Percentiles rank a stretch among this genome's conserved stretches.
phyloP scores from a whole-genome alignment of 1,139 yeast genomes.

The Yarrowia galli region DNA sequence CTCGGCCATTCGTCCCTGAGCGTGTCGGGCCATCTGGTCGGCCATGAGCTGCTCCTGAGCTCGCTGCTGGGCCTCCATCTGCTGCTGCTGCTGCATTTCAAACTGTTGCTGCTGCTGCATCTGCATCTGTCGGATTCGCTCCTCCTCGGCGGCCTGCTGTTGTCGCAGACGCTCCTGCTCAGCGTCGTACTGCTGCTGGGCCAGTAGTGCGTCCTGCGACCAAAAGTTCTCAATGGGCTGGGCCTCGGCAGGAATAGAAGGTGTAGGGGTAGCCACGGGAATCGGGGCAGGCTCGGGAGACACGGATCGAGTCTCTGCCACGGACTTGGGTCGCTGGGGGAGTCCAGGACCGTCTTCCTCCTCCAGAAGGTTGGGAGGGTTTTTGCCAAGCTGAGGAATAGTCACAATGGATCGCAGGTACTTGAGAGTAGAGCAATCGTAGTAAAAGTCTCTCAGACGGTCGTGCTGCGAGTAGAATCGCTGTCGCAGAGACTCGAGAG shows the following conservation, averaged over 20 bases:
- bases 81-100: conserved; percentile 71
- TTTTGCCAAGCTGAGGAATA: conserved; percentile 78
- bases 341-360: conserved; percentile 58
- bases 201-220: conserved; percentile 53
- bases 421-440: conserved; percentile 86
- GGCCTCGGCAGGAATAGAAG: conserved; percentile 50
- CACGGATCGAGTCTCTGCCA: conserved; percentile 46
- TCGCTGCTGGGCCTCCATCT: conserved; percentile 73
- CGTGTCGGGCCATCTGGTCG: conserved; percentile 76
- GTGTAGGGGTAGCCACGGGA: conserved; percentile 54
- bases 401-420: conserved; percentile 84
- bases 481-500: conserved; percentile 73
- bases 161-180: conserved; percentile 61
- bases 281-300: conserved; percentile 43
- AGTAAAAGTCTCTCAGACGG: conserved; percentile 81
- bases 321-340: conserved; percentile 55
- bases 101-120: conserved; percentile 72
- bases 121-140: conserved; percentile 56
- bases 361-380: conserved; percentile 70
- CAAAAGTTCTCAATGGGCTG: conserved; percentile 57
- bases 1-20: conserved; percentile 81
- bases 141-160: conserved; percentile 58
- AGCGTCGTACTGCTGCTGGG: conserved; percentile 56
- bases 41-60: conserved; percentile 78
- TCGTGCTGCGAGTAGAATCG: conserved; percentile 82